Conservation (phyloP, 2,329 filamentous ascomycete genomes). For the Diaporthe nobilis region DNA sequence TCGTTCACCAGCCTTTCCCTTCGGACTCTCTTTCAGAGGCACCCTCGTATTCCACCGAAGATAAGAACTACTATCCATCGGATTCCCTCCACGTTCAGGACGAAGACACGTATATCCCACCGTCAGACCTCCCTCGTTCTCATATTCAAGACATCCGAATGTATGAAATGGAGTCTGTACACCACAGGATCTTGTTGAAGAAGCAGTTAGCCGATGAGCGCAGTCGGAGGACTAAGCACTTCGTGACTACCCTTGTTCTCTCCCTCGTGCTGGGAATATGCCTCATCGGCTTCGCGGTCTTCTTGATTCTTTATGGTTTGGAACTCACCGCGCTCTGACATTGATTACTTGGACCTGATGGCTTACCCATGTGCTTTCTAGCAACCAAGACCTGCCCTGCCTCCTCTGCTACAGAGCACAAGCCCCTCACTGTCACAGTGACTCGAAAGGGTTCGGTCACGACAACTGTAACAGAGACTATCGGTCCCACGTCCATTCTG, state of each 20-base stretch:
- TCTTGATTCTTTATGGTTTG: background rate
- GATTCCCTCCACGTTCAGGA: background rate
- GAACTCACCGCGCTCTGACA: background rate
- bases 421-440: background rate
- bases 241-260: background rate
- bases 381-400: background rate
- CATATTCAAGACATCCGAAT: background rate
- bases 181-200: background rate
- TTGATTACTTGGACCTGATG: background rate
- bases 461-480: background rate
- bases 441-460: background rate
- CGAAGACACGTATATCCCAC: background rate
- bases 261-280: slow-evolving; percentile 7
- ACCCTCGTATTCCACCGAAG: background rate
- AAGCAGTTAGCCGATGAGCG: background rate
- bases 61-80: background rate
- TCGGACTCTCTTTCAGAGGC: background rate
- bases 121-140: background rate
- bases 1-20: background rate
- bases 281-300: background rate
- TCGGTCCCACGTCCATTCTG: background rate
- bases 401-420: background rate
- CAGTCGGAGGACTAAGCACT: slow-evolving; percentile 1
- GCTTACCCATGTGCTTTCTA: background rate
- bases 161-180: slow-evolving; percentile 2